Conservation (phyloP, 176 grass and related monocot genomes). For the Hordeum vulgare region MorexV3_pseudomolecules_assembly NC_058522.1:527047509-527048008, state of each 20-base stretch:
- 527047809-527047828: slow-evolving; percentile 26
- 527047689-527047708: slow-evolving; percentile 62
- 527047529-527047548: slow-evolving; percentile 38
- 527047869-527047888: slow-evolving; percentile 33
- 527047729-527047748: slow-evolving; percentile 46
- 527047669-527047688: slow-evolving; percentile 47
- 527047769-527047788: slow-evolving; percentile 1
- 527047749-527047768: slow-evolving; percentile 30
- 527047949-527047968: slow-evolving; percentile 59
- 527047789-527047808: slow-evolving; percentile 28
- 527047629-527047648: slow-evolving; percentile 57
- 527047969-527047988: slow-evolving; percentile 36
- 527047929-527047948: slow-evolving; percentile 59
- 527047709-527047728: slow-evolving; percentile 4
- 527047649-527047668: slow-evolving; percentile 48
- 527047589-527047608: slow-evolving; percentile 24
- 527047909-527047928: slow-evolving; percentile 40
- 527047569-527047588: slow-evolving; percentile 48
- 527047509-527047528: slow-evolving; percentile 23
- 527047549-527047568: slow-evolving; percentile 50
- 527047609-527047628: slow-evolving; percentile 36
- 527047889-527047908: slow-evolving; percentile 38
- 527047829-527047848: slow-evolving; percentile 35
- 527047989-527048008: slow-evolving; percentile 25
- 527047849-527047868: slow-evolving; percentile 61